Evolutionary conservation across 106 monocot genomes (phyloP).

Genomic region (Hemerocallis citrina): DNA sequence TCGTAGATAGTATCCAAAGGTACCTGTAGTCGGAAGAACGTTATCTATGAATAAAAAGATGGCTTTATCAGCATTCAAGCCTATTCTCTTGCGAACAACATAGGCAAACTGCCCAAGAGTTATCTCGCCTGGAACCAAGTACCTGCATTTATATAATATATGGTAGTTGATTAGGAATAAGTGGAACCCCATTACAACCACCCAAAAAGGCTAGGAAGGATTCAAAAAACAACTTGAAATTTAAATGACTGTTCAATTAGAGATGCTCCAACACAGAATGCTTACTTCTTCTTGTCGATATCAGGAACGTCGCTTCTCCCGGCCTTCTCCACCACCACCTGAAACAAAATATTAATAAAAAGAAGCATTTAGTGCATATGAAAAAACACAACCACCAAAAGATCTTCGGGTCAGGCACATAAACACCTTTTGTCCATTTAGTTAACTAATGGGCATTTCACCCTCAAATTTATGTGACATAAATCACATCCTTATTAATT

Average conservation of each 20-base stretch:
- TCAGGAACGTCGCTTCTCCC: conserved; percentile 20
- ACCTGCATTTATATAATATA: conserved; percentile 11
- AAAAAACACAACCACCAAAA: too few relatives aligned
- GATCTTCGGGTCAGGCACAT: too few relatives aligned
- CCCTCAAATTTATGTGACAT: too few relatives aligned
- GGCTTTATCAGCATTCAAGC: conserved; percentile 19
- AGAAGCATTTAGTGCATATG: too few relatives aligned
- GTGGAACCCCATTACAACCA: neutral
- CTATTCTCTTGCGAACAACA: conserved; percentile 30
- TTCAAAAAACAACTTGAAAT: neutral
- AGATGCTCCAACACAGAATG: neutral
- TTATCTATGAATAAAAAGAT: conserved; percentile 28
- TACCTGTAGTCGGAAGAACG: conserved; percentile 28
- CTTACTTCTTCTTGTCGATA: conserved; percentile 28
- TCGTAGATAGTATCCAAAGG: neutral
- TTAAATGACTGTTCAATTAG: neutral
- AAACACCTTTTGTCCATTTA: too few relatives aligned
- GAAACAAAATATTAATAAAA: neutral
- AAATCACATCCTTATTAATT: too few relatives aligned
- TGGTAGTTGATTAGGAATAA: neutral
- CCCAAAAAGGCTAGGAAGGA: neutral
- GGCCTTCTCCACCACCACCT: conserved; percentile 34
- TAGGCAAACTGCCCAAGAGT: conserved; percentile 23
- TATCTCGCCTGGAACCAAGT: conserved; percentile 21
- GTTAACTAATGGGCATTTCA: too few relatives aligned